These are phyloP conservation scores for Endotrypanum monterogeii DNA, from an alignment of 208 protist genomes.

Conservation along the genomic window DNA sequence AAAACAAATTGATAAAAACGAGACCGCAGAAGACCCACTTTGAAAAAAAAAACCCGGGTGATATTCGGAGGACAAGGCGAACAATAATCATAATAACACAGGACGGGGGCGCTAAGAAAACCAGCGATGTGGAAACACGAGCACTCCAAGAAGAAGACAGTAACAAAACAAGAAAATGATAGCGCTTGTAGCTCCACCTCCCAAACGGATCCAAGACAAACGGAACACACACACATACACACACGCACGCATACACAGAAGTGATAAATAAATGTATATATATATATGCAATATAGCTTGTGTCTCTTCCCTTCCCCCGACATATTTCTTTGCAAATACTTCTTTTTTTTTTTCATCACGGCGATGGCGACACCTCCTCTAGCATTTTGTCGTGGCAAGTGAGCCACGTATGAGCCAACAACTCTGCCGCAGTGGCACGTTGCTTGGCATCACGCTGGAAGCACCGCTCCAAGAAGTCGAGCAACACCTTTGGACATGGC, in stretches of 20 bases:
- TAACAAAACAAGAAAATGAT: slow-evolving; percentile 5
- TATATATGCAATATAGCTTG: not conserved
- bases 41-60: not conserved
- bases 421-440: slow-evolving; percentile 65
- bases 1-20: not conserved
- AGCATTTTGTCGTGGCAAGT: slow-evolving; percentile 66
- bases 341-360: not conserved
- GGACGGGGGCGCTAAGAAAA: too few relatives aligned
- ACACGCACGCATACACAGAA: not conserved
- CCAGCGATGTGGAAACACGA: too few relatives aligned
- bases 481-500: slow-evolving; percentile 52
- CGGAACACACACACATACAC: not conserved
- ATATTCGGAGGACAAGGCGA: not conserved
- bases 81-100: not conserved
- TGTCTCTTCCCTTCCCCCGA: not conserved
- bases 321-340: not conserved
- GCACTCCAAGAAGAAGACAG: slow-evolving; percentile 5
- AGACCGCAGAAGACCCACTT: too few relatives aligned
- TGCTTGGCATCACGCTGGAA: slow-evolving; percentile 64
- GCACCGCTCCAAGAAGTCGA: slow-evolving; percentile 70
- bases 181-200: not conserved
- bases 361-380: slow-evolving; percentile 66
- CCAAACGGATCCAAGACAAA: not conserved
- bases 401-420: slow-evolving; percentile 80
- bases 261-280: not conserved